Base-by-base conservation (phyloP, 108 stramenopile species). In the Aurantiochytrium sp. region DNA sequence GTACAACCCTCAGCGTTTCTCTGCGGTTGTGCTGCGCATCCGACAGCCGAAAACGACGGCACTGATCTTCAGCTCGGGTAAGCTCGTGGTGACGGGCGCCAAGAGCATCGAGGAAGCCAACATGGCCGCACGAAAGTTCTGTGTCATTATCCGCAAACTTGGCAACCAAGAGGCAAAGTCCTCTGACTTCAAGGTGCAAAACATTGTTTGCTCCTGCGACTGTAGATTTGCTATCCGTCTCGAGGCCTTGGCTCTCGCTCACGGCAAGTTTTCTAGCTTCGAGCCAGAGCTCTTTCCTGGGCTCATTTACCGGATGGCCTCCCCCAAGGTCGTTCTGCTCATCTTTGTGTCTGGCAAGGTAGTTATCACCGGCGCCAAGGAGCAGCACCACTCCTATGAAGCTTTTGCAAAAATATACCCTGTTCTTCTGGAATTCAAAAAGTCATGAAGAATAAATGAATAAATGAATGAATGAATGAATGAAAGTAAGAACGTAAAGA, bases 201-300 rank as follows among this genome's bases (percentile, higher is more conserved):
- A 99, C 92, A 97, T 99, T 88, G 97, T 98, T 53, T 98, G 96
- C 44, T 98, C 98, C 49, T 94, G 96, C 16, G 98, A 99, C 91
- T 90, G 96, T 4, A 96, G 97, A 3, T 99, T 99, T 88, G 98
- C 99, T 10, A 97, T 99, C 29, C 95, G 99, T 49, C 91, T 99
- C 90, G 99, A 99, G 93, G 98, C 97, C 28, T 73, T 99, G 58
- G 97, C 97, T 0, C 97, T 94, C 87, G 96, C 96, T 1, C 98
- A 98, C 92, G 94, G 96, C 8, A 95, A 95, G 29, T 97, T 95
- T 94, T 93, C 95, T 21, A 93, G 92, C 35, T 99, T 97, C 90
- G 99, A 99, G 89, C 99, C 99, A 2, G 99, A 99, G 90, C 90
- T 99, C n/a, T 99, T 99, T 90, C 98, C 99, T 3, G 99, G 99